phyloP scores from a whole-genome alignment of 805 yeast genomes.

The Wickerhamiella alocasiicola region DNA sequence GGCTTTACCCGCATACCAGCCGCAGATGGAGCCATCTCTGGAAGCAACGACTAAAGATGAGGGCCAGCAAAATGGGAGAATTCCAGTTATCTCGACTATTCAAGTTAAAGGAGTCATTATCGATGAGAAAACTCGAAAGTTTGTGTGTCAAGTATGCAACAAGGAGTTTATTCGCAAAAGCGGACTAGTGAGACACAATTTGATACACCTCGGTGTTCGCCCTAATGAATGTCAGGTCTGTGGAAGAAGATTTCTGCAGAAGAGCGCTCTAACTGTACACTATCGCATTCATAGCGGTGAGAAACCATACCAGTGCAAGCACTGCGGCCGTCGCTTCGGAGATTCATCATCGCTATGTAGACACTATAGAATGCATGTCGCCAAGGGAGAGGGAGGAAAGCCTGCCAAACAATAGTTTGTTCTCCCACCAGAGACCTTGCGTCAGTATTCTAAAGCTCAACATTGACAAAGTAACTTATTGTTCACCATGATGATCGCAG shows the following conservation, averaged over 20 bases:
- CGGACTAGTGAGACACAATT: slow-evolving; percentile 69
- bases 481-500: too few species aligned
- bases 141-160: slow-evolving; percentile 37
- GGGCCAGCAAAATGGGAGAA: not conserved
- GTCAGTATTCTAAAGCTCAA: too few species aligned
- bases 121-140: slow-evolving; percentile 20
- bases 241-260: slow-evolving; percentile 66
- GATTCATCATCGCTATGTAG: slow-evolving; percentile 48
- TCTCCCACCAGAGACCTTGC: too few species aligned
- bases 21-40: too few species aligned
- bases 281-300: slow-evolving; percentile 73
- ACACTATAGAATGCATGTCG: slow-evolving; percentile 73
- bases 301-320: slow-evolving; percentile 50
- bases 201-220: slow-evolving; percentile 40
- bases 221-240: slow-evolving; percentile 41
- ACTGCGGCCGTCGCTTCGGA: slow-evolving; percentile 27
- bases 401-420: not conserved
- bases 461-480: too few species aligned
- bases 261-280: slow-evolving; percentile 72
- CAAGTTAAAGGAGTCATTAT: slow-evolving; percentile 8
- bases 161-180: slow-evolving; percentile 63
- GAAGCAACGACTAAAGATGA: not conserved
- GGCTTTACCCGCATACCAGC: too few species aligned
- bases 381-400: slow-evolving; percentile 33
- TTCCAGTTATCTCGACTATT: slow-evolving; percentile 11